Evolutionary conservation across 495 filamentous ascomycete species (phyloP).

Genomic region (Pyronema domesticum): DNA sequence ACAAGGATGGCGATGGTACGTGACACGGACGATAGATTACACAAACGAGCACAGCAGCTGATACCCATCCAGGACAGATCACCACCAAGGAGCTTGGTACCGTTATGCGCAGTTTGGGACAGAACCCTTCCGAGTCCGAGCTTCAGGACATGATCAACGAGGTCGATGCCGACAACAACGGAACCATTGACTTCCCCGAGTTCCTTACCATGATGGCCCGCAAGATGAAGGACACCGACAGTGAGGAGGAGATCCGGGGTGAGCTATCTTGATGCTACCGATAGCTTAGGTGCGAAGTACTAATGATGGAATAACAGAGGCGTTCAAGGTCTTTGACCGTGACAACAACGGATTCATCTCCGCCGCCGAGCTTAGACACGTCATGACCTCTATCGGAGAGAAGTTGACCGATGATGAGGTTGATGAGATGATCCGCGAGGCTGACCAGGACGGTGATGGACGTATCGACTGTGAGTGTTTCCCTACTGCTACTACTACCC

Average conservation of each 20-base stretch:
- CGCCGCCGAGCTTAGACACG: conserved; percentile 88
- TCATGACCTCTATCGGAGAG: conserved; percentile 99
- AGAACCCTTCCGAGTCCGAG: conserved; percentile 97
- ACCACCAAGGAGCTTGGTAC: conserved; percentile 98
- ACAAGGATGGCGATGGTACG: conserved; percentile 99
- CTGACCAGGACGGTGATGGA: conserved; percentile 96
- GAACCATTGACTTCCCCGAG: conserved; percentile 99
- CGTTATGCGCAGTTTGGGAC: conserved; percentile 98
- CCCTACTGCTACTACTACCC: neutral
- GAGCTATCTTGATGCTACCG: conserved; percentile 22
- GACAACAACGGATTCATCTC: conserved; percentile 99
- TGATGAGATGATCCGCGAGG: conserved; percentile 99
- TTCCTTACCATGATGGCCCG: conserved; percentile 99
- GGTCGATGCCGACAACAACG: conserved; percentile 98
- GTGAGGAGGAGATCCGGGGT: conserved; percentile 88
- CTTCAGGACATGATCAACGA: conserved; percentile 99
- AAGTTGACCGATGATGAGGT: conserved; percentile 99
- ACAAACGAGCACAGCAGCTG: neutral
- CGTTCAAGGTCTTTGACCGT: conserved; percentile 92
- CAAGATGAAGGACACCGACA: conserved; percentile 99
- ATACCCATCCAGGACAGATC: conserved; percentile 60
- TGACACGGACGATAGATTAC: conserved; percentile 18
- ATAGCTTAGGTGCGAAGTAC: neutral
- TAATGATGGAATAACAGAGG: conserved; percentile 8
- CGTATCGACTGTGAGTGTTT: conserved; percentile 69